Conservation (phyloP, 2,329 filamentous ascomycete species). For the Aureobasidium melanogenum region DNA sequence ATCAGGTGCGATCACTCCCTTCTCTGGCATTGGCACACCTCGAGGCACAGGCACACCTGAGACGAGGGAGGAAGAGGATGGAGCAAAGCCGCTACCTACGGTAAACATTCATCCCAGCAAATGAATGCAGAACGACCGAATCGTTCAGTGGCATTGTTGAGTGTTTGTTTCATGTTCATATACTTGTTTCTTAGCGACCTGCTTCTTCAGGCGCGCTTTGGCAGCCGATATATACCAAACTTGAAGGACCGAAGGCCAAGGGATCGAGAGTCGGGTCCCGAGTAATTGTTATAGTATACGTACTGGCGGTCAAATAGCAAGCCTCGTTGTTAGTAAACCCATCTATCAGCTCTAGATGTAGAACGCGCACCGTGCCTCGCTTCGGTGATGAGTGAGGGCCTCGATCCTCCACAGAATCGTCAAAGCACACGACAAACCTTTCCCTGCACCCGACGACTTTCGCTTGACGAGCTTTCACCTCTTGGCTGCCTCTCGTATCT, state of each 20-base stretch:
- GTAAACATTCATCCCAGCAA: conserved; percentile 4
- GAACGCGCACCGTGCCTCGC: neutral
- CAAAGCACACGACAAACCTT: neutral
- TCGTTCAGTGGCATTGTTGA: neutral
- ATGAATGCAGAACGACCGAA: neutral
- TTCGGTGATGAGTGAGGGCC: neutral
- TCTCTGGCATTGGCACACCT: conserved; percentile 32
- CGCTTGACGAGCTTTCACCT: neutral
- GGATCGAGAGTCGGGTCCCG: neutral
- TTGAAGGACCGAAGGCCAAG: neutral
- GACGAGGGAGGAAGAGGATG: neutral
- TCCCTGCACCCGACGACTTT: neutral
- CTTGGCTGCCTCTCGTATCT: neutral
- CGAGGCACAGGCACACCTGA: conserved; percentile 15
- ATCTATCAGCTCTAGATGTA: neutral
- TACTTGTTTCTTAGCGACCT: neutral
- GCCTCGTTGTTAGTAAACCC: neutral
- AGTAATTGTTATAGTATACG: neutral
- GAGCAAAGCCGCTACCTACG: neutral
- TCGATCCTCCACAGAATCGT: neutral
- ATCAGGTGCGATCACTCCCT: conserved; percentile 39
- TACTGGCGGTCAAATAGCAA: neutral
- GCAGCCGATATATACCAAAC: neutral
- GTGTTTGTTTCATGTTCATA: neutral
- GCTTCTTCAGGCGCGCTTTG: neutral